A percentile compares a stretch with the other conserved stretches of the same genome.
These are phyloP conservation scores for Dipteronia sinensis DNA, from an alignment of 345 rosid species.

Conservation along the genomic window DNA sequence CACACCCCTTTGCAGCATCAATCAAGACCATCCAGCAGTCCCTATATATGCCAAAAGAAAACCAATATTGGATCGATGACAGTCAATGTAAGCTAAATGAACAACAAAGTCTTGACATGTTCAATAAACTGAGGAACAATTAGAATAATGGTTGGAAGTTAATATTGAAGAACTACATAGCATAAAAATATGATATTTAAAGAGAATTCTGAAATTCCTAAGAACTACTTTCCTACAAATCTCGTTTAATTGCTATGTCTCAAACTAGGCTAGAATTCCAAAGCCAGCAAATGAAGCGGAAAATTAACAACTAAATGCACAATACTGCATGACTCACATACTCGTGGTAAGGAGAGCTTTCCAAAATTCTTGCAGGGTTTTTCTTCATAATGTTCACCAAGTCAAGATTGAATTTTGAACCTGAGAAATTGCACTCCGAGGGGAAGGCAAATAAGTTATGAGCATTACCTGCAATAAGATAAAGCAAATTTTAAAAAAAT, in stretches of 20 bases:
- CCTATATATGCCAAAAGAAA: conserved; percentile 37
- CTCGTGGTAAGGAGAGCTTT: conserved; percentile 59
- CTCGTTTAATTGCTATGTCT: background rate
- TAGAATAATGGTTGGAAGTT: background rate
- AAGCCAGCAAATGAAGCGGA: conserved; percentile 1
- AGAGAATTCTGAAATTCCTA: background rate
- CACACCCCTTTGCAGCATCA: conserved; percentile 98
- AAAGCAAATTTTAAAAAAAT: background rate
- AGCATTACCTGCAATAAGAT: conserved; percentile 58
- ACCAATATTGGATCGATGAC: background rate
- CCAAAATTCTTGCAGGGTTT: conserved; percentile 48
- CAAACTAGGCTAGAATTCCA: conserved; percentile 8
- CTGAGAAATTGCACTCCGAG: conserved; percentile 96
- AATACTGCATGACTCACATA: conserved; percentile 34
- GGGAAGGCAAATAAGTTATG: conserved; percentile 89
- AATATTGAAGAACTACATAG: background rate
- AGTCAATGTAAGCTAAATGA: background rate
- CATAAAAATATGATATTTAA: background rate
- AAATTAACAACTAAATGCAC: background rate
- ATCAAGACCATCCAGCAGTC: conserved; percentile 83
- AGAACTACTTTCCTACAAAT: background rate
- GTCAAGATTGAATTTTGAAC: conserved; percentile 73
- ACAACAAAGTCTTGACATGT: background rate
- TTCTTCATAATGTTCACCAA: conserved; percentile 73
- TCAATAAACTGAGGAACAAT: background rate